Percentiles rank a stretch among this genome's conserved stretches.
Conservation (phyloP, 1,284 basidiomycete genomes). For the Apiotrichum sp. region DNA sequence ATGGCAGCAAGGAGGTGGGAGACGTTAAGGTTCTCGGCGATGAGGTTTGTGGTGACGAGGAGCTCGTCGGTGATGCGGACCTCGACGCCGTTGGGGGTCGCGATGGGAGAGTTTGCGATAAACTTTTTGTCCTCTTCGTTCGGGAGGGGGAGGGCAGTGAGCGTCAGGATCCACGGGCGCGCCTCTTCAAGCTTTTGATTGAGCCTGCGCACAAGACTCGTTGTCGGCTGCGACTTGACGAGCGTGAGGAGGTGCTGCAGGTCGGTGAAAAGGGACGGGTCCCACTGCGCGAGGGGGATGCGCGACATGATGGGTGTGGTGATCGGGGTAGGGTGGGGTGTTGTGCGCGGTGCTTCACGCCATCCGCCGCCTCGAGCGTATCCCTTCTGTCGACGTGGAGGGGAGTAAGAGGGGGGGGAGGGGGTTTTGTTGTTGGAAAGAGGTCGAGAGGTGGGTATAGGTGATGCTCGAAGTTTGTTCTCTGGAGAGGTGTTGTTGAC, state of each 20-base stretch:
- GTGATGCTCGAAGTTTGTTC: no score
- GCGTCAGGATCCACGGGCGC: constrained; percentile 36
- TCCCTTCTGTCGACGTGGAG: no score
- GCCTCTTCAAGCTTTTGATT: constrained; percentile 31
- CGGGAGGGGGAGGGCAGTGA: constrained; percentile 31
- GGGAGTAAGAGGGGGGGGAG: no score
- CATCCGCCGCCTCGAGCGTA: no score
- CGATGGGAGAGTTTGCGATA: constrained; percentile 26
- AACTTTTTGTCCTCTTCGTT: constrained; percentile 34
- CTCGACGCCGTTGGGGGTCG: constrained; percentile 25
- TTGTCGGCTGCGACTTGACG: constrained; percentile 32
- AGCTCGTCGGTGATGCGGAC: constrained; percentile 33
- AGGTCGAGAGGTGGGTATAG: no score
- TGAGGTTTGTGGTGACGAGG: constrained; percentile 26
- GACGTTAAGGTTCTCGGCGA: constrained; percentile 28
- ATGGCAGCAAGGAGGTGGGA: constrained; percentile 37
- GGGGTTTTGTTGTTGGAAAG: no score
- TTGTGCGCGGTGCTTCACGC: no score
- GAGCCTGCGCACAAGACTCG: constrained; percentile 31
- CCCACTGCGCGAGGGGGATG: constrained; percentile 33
- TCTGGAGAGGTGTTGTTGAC: no score
- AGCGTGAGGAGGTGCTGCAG: constrained; percentile 35
- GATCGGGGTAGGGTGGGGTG: no score
- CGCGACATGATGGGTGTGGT: constrained; percentile 15
- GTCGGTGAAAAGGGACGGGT: constrained; percentile 34